A percentile compares a stretch with the other conserved stretches of the same genome.
phyloP scores from a whole-genome alignment of 148 eudicot species.

The Tetragonia tetragonoides region DNA sequence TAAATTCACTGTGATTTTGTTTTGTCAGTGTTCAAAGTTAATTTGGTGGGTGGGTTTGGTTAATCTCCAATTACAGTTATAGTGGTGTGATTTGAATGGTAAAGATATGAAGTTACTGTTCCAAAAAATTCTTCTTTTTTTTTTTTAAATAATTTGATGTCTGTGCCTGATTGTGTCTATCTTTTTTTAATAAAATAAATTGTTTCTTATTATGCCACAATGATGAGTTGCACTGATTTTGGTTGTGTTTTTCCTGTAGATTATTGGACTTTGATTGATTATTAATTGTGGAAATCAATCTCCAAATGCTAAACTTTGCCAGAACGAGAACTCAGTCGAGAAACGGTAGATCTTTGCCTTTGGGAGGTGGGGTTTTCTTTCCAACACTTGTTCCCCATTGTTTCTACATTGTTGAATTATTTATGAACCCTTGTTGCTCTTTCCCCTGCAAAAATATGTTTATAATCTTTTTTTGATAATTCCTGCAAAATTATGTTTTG shows the following conservation, averaged over 20 bases:
- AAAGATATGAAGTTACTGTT: too few species aligned
- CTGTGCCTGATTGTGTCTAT: too few species aligned
- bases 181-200: too few species aligned
- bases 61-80: too few species aligned
- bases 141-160: too few species aligned
- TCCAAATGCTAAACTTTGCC: constrained; percentile 21
- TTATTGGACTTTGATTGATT: constrained; percentile 13
- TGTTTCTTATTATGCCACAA: not conserved
- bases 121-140: too few species aligned
- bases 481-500: not conserved
- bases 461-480: not conserved
- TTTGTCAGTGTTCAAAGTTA: too few species aligned
- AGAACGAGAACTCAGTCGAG: constrained; percentile 27
- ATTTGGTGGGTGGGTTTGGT: too few species aligned
- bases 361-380: constrained; percentile 21
- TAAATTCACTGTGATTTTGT: too few species aligned
- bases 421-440: too few species aligned
- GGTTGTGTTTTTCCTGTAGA: constrained; percentile 7
- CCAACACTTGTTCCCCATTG: not conserved
- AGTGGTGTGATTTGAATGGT: too few species aligned
- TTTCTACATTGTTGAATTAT: not conserved
- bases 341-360: constrained; percentile 27
- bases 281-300: constrained; percentile 9
- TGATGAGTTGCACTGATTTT: not conserved
- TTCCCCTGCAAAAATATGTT: too few species aligned